Conservation (phyloP, 306 rosid species). For the Cicer yamashitae region DNA sequence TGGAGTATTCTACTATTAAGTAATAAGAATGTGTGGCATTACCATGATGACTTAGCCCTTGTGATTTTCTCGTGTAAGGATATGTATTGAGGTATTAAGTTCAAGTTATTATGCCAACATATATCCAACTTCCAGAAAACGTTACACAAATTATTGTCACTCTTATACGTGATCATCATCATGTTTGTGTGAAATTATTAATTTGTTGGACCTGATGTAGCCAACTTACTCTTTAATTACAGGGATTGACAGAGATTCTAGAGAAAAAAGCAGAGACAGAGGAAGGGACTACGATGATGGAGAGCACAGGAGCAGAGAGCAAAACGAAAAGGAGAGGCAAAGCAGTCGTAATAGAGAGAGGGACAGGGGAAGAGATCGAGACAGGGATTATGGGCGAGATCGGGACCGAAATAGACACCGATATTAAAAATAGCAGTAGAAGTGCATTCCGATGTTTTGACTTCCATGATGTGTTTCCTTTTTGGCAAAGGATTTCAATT, state of each 20-base stretch:
- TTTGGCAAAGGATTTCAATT: conserved; percentile 39
- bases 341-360: conserved; percentile 79
- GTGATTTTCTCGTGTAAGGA: neutral
- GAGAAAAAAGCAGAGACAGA: conserved; percentile 84
- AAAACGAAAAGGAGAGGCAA: conserved; percentile 68
- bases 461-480: conserved; percentile 33
- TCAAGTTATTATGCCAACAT: neutral
- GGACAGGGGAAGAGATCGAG: conserved; percentile 77
- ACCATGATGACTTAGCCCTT: neutral
- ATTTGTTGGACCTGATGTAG: conserved; percentile 33
- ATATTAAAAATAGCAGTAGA: conserved; percentile 48
- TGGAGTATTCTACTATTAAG: neutral
- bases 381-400: conserved; percentile 79
- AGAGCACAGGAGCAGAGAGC: conserved; percentile 67
- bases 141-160: neutral
- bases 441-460: conserved; percentile 37
- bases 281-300: conserved; percentile 75
- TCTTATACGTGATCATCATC: conserved; percentile 12
- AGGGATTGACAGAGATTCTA: conserved; percentile 82
- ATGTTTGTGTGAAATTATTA: conserved; percentile 26
- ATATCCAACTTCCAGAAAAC: neutral
- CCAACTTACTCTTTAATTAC: conserved; percentile 42
- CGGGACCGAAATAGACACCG: conserved; percentile 72
- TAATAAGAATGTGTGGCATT: conserved; percentile 1
- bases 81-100: neutral